Evolutionary conservation across 2,329 filamentous ascomycete species (phyloP).

Genomic region (Tolypocladium endophyticum): DNA sequence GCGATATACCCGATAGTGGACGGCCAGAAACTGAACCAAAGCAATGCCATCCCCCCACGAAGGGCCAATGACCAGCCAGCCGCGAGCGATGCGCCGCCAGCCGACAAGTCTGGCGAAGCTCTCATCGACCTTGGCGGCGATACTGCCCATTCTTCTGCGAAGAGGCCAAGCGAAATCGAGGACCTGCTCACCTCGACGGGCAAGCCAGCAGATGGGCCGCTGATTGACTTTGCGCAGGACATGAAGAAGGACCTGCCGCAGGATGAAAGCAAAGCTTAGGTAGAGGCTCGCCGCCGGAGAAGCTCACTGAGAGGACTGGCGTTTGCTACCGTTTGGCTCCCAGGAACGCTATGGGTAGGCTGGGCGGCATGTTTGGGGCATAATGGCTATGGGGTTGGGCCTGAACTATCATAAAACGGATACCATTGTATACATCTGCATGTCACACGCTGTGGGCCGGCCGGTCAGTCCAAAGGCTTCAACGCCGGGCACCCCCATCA

Average conservation of each 20-base stretch:
- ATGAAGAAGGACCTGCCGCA: slow-evolving; percentile 38
- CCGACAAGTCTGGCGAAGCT: slow-evolving; percentile 18
- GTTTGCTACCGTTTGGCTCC: not conserved
- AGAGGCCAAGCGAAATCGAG: slow-evolving; percentile 27
- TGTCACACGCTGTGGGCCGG: not conserved
- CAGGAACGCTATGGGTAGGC: not conserved
- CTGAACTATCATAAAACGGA: not conserved
- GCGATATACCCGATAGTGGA: slow-evolving; percentile 75
- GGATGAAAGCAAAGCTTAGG: not conserved
- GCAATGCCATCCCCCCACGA: slow-evolving; percentile 44
- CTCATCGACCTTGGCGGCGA: slow-evolving; percentile 48
- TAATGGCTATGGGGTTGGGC: not conserved
- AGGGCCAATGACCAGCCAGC: slow-evolving; percentile 5
- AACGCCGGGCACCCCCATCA: slow-evolving; percentile 1
- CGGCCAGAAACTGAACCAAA: slow-evolving; percentile 53
- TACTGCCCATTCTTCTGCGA: slow-evolving; percentile 1
- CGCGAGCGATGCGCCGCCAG: not conserved
- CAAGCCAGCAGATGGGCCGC: slow-evolving; percentile 33
- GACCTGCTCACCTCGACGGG: slow-evolving; percentile 36
- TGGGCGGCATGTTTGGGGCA: not conserved
- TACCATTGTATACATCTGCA: not conserved
- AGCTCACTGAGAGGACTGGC: not conserved
- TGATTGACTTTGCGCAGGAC: slow-evolving; percentile 47
- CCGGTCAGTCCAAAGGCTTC: slow-evolving; percentile 1
- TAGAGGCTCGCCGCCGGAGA: not conserved